Evolutionary conservation across 352 stramenopile genomes (phyloP).

Genomic region (Pythium vanterpoolii): DNA sequence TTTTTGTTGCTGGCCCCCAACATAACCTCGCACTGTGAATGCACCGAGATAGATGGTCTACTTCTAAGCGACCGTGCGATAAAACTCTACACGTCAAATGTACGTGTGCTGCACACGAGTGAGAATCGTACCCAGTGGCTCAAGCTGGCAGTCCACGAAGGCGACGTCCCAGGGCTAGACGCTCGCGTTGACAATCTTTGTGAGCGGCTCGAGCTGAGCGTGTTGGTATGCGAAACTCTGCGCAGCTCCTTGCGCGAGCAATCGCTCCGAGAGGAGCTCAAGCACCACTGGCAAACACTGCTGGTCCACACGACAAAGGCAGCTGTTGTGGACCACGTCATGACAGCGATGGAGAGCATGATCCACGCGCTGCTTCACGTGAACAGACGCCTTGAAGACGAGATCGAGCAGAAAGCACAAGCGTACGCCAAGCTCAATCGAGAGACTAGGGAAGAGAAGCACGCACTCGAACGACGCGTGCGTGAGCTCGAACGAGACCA

Average conservation of each 20-base stretch:
- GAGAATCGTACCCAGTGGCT: constrained; percentile 7
- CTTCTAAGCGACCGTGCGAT: not conserved
- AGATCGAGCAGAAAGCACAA: constrained; percentile 19
- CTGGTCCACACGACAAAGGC: not conserved
- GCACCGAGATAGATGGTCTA: not conserved
- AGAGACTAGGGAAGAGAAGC: not conserved
- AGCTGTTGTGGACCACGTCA: not conserved
- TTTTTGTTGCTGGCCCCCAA: not conserved
- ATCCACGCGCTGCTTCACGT: not conserved
- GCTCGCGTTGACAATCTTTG: constrained; percentile 13
- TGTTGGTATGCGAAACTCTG: constrained; percentile 1
- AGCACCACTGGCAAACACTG: not conserved
- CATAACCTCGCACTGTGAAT: not conserved
- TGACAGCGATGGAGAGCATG: constrained; percentile 8
- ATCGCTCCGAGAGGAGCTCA: constrained; percentile 18
- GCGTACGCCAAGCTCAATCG: constrained; percentile 2
- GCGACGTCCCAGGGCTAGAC: constrained; percentile 10
- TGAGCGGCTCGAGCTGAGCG: constrained; percentile 6
- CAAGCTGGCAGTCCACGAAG: constrained; percentile 15
- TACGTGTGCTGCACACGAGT: constrained; percentile 1
- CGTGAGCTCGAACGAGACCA: constrained; percentile 6
- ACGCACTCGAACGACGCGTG: constrained; percentile 11
- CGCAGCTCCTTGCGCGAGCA: constrained; percentile 9
- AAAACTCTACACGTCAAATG: constrained; percentile 8
- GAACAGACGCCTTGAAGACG: not conserved